Evolutionary conservation across 202 grass and related monocot species (phyloP).

Genomic region (Setaria viridis): DNA sequence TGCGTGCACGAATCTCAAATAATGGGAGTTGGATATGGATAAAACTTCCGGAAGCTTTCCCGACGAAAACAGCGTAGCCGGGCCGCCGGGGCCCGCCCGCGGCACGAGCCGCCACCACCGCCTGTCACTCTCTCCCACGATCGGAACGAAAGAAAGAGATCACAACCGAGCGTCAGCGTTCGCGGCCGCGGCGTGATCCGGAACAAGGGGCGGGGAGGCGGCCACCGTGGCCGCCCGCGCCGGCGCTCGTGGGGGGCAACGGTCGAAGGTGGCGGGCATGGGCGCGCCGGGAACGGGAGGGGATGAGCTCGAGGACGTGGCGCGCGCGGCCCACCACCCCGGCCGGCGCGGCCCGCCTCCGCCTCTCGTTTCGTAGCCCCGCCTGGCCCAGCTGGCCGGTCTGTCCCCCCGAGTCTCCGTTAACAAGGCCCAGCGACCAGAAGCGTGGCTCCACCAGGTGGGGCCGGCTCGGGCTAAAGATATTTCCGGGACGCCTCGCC

Average conservation of each 20-base stretch:
- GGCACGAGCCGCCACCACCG: neutral
- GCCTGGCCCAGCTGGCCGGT: neutral
- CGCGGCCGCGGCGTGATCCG: neutral
- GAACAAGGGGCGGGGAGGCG: neutral
- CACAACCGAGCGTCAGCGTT: neutral
- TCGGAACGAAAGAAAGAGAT: neutral
- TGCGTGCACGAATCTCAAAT: too few relatives aligned
- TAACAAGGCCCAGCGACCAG: neutral
- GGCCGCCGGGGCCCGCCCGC: neutral
- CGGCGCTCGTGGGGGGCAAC: neutral
- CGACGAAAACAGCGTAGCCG: neutral
- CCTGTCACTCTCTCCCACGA: neutral
- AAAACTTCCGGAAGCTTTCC: too few relatives aligned
- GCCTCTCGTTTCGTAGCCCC: neutral
- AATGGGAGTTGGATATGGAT: too few relatives aligned
- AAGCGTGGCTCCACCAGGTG: neutral
- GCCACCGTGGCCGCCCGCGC: slow-evolving; percentile 17
- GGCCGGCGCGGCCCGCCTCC: neutral
- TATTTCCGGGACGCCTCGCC: neutral
- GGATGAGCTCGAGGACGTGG: slow-evolving; percentile 13
- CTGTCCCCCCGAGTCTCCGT: neutral
- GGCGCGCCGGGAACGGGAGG: neutral
- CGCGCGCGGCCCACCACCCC: neutral
- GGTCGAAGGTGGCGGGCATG: neutral
- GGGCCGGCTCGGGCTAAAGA: slow-evolving; percentile 21